A percentile compares a stretch with the other conserved stretches of the same genome.
phyloP scores from a whole-genome alignment of 257 asterid species.

The Ilex aquifolium region DNA sequence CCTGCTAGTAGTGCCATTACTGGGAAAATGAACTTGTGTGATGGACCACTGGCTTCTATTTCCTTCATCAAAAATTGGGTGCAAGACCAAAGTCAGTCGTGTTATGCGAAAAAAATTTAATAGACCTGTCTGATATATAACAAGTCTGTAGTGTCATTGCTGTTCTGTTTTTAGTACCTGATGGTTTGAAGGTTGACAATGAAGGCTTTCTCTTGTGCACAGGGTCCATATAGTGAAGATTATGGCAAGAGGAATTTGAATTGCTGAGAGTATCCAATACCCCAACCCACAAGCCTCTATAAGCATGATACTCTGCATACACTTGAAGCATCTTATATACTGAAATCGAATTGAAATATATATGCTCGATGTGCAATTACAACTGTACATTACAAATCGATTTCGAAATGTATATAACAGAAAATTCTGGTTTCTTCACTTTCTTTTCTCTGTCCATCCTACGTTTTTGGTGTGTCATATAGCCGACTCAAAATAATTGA shows the following conservation, averaged over 20 bases:
- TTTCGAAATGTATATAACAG: no score
- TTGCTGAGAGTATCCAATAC: slow-evolving; percentile 72
- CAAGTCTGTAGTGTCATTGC: background rate
- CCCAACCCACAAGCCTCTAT: slow-evolving; percentile 69
- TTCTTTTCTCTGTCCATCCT: no score
- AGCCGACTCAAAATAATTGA: no score
- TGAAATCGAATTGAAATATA: no score
- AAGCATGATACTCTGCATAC: slow-evolving; percentile 50
- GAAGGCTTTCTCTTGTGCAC: slow-evolving; percentile 19
- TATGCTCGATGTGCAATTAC: no score
- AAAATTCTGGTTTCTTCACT: no score
- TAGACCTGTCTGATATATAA: background rate
- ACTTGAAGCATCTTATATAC: background rate
- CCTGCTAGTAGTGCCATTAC: slow-evolving; percentile 84
- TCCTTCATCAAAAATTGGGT: slow-evolving; percentile 31
- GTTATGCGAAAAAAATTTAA: no score
- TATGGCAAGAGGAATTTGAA: slow-evolving; percentile 68
- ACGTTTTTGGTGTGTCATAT: no score
- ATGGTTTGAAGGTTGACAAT: slow-evolving; percentile 15
- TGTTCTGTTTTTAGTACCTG: slow-evolving; percentile 30
- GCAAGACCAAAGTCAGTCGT: background rate
- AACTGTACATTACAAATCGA: no score
- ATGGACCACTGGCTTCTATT: slow-evolving; percentile 15
- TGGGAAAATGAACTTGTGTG: slow-evolving; percentile 47
- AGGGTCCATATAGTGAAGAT: slow-evolving; percentile 58